Base-by-base conservation (phyloP, 148 eudicot genomes). In the Dysphania ambrosioides region DNA sequence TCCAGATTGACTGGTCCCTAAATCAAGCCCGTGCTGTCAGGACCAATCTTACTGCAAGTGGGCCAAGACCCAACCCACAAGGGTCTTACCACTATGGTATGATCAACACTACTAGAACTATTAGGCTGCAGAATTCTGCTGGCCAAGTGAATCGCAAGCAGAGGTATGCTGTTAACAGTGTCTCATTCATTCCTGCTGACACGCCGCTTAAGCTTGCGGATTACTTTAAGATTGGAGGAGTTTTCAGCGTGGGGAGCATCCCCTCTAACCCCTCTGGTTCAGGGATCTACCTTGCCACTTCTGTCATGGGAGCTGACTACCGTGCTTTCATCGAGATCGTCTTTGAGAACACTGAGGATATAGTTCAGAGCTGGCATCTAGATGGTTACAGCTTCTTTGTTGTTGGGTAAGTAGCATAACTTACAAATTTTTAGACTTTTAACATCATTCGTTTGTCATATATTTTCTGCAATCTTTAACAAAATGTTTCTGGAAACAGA, bases 41-140 rank as follows among this genome's bases (percentile, higher is more conserved):
- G 86, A 90, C 90, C 70, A 90, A 95, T 83, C 90, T 95, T 30
- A 85, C 97, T 32, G 98, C 98, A 8, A 92, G 97, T 86, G 98
- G 98, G 58, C 98, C 98, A 12, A 90, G 98, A 85, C 98, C 98
- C 1, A 95, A 95, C 72, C 98, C 98, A 38, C 98, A 94, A 68
- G 97, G 98, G 16, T 92, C 96, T 15, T 95, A 95, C 85, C 98
- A 95, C 70, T 95, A 95, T 65, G 98, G 98, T 30, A 81, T 95
- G 86, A 84, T 95, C 32, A 95, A 92, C 85, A 90, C 96, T 13
- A 85, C 90, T 15, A 79, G 83, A 68, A 95, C 98, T 4, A 88
- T 90, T 61, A 87, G 89, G 79, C 80, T 95, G 3, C 79, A 85
- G 58, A 95, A 80, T 75, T 88, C 93, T 21, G 91, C 96, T 23